Evolutionary conservation across 306 rosid species (phyloP).

Genomic region (Fragaria iinumae): DNA sequence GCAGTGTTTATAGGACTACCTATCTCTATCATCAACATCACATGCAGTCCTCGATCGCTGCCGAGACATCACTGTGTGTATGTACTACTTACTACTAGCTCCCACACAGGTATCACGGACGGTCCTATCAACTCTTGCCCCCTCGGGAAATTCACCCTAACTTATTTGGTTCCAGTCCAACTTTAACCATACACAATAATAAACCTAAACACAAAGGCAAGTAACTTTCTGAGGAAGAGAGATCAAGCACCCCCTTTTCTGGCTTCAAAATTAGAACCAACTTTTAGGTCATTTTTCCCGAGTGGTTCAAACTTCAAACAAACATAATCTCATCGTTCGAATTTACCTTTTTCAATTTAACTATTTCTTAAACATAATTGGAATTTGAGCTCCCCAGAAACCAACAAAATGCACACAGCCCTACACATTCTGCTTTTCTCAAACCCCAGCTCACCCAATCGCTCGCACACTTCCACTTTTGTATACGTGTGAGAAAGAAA

Average conservation of each 20-base stretch:
- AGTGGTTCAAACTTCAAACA: not conserved
- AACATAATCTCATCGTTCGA: constrained; percentile 3
- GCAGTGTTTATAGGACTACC: constrained; percentile 7
- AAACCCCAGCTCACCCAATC: constrained; percentile 8
- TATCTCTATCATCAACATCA: not conserved
- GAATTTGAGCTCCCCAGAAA: constrained; percentile 48
- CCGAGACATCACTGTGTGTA: not conserved
- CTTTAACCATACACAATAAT: constrained; percentile 66
- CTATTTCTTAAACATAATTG: constrained; percentile 29
- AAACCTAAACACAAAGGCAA: constrained; percentile 43
- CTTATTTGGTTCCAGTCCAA: constrained; percentile 5
- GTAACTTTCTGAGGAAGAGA: constrained; percentile 35
- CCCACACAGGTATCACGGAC: constrained; percentile 75
- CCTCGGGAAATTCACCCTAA: constrained; percentile 41
- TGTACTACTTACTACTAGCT: not conserved
- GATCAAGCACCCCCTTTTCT: not conserved
- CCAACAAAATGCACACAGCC: constrained; percentile 26
- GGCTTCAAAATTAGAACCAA: constrained; percentile 3
- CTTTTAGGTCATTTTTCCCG: not conserved
- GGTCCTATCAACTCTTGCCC: constrained; percentile 52
- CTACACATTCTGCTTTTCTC: constrained; percentile 40
- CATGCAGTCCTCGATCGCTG: constrained; percentile 4
- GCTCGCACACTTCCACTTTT: constrained; percentile 48
- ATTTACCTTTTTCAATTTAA: not conserved
- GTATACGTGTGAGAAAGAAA: constrained; percentile 36